Conservation (phyloP, 2,329 filamentous ascomycete genomes). For the Teratosphaeria nubilosa region DNA sequence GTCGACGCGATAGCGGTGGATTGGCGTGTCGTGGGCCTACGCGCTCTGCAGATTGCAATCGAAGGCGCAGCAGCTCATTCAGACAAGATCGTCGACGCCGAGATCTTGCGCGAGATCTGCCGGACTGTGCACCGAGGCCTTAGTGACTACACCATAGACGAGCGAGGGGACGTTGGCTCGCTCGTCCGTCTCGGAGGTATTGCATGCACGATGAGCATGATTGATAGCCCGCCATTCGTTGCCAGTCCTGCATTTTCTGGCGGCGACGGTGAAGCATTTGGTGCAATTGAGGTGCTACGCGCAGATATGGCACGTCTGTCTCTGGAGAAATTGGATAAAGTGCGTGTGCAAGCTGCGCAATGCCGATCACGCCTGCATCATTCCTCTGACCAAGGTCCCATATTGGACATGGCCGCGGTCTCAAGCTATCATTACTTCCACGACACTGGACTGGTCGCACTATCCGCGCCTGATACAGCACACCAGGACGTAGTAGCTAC, state of each 20-base stretch:
- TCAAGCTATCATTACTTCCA: constrained; percentile 17
- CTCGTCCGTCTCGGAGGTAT: constrained; percentile 74
- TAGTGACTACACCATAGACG: constrained; percentile 84
- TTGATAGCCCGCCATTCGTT: background rate
- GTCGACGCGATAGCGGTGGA: constrained; percentile 28
- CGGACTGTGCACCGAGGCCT: constrained; percentile 38
- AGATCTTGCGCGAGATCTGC: constrained; percentile 15
- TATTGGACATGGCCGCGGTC: constrained; percentile 14
- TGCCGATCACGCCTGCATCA: background rate
- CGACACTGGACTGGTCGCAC: constrained; percentile 9
- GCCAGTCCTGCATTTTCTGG: background rate
- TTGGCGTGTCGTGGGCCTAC: constrained; percentile 34
- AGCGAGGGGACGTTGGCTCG: constrained; percentile 82
- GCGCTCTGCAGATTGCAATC: constrained; percentile 26
- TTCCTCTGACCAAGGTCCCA: background rate
- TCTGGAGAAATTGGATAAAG: constrained; percentile 81
- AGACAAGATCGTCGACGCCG: background rate
- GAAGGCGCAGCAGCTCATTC: background rate
- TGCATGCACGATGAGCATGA: constrained; percentile 40
- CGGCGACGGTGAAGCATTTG: background rate
- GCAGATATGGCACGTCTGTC: constrained; percentile 52
- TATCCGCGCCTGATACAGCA: background rate
- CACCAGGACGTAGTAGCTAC: constrained; percentile 32
- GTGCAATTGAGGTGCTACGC: constrained; percentile 8
- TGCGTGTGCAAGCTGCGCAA: constrained; percentile 57